phyloP scores from a whole-genome alignment of 208 protist species.

The Vickermania ingenoplastis region DNA sequence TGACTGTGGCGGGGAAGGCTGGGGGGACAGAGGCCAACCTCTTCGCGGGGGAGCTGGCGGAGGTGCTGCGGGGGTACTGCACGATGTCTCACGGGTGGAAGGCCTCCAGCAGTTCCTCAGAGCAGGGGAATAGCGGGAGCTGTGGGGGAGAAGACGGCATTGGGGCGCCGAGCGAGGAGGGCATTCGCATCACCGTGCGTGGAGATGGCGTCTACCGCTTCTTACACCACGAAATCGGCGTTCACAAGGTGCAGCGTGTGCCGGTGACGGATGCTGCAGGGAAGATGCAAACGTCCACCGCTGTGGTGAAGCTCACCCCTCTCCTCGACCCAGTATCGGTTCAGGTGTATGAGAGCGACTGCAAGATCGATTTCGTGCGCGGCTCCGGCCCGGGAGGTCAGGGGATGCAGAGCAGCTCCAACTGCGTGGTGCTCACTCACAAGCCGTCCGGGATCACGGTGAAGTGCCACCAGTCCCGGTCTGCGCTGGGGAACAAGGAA shows the following conservation, averaged over 20 bases:
- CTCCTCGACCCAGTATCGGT: slow-evolving; percentile 82
- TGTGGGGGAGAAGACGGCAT: slow-evolving; percentile 3
- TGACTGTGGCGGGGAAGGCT: slow-evolving; percentile 64
- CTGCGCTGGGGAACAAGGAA: slow-evolving; percentile 83
- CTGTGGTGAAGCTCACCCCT: slow-evolving; percentile 80
- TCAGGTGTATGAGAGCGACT: slow-evolving; percentile 75
- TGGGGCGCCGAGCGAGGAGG: slow-evolving; percentile 6
- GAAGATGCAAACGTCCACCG: slow-evolving; percentile 89
- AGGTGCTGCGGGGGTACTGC: slow-evolving; percentile 65
- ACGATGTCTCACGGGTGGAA: slow-evolving; percentile 29
- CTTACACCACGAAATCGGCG: slow-evolving; percentile 82
- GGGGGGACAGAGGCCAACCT: slow-evolving; percentile 80
- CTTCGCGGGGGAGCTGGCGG: slow-evolving; percentile 76
- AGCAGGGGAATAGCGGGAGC: slow-evolving; percentile 10
- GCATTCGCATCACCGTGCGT: slow-evolving; percentile 29
- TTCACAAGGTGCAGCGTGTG: slow-evolving; percentile 88
- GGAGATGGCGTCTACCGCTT: slow-evolving; percentile 71
- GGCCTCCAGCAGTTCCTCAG: slow-evolving; percentile 24
- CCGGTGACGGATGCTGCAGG: slow-evolving; percentile 78
- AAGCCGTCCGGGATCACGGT: slow-evolving; percentile 83
- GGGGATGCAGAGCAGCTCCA: slow-evolving; percentile 86
- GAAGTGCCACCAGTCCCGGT: slow-evolving; percentile 84
- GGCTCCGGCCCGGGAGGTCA: slow-evolving; percentile 83
- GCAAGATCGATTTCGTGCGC: slow-evolving; percentile 80
- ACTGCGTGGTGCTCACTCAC: slow-evolving; percentile 80